phyloP scores from a whole-genome alignment of 2,329 filamentous ascomycete genomes.

The Aspergillus costaricaensis region DNA sequence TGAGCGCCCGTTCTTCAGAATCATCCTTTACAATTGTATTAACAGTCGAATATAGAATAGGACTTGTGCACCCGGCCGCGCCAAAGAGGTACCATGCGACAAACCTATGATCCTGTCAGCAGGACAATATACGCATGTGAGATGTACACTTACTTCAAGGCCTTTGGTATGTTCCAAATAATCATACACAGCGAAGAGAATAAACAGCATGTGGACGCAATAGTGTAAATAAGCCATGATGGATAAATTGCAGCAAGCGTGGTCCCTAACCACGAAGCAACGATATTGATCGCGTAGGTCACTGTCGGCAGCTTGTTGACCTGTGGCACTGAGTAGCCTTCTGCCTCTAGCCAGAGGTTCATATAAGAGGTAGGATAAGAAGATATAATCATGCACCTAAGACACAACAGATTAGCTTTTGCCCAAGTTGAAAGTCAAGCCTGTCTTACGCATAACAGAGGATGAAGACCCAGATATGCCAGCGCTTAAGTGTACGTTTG shows the following conservation, averaged over 20 bases:
- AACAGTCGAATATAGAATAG: conserved; percentile 48
- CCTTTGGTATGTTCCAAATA: conserved; percentile 53
- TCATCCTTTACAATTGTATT: conserved; percentile 47
- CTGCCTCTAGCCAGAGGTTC: conserved; percentile 56
- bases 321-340: conserved; percentile 51
- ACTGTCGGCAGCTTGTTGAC: conserved; percentile 55
- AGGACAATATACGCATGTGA: not conserved
- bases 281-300: conserved; percentile 51
- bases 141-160: conserved; percentile 44
- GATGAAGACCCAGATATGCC: conserved; percentile 56
- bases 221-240: conserved; percentile 51
- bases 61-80: conserved; percentile 41
- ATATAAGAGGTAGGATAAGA: conserved; percentile 52
- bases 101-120: conserved; percentile 29
- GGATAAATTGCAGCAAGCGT: conserved; percentile 56
- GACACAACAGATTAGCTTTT: not conserved
- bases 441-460: conserved; percentile 51
- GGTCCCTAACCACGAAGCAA: conserved; percentile 53
- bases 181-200: conserved; percentile 52
- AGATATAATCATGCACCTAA: conserved; percentile 49
- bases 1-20: conserved; percentile 44
- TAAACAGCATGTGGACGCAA: conserved; percentile 43
- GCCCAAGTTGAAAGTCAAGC: conserved; percentile 14
- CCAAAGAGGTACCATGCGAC: conserved; percentile 49
- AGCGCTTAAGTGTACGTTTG: conserved; percentile 49